Percentiles rank a stretch among this genome's conserved stretches.
Conservation (phyloP, 2,329 filamentous ascomycete genomes). For the Akanthomyces lecanii region DNA sequence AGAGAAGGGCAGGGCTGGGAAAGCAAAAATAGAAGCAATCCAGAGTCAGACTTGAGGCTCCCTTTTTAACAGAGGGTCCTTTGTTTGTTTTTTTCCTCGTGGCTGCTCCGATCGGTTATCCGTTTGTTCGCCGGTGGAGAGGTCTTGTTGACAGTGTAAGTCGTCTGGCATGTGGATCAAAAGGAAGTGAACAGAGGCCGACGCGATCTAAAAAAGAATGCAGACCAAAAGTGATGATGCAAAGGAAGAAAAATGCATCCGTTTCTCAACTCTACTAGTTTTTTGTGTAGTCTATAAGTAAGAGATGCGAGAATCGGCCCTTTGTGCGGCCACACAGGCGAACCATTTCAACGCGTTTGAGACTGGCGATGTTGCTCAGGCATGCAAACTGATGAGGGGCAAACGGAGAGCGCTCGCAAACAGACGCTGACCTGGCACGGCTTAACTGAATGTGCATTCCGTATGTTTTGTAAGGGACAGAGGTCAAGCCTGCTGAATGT, state of each 20-base stretch:
- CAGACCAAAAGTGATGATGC: neutral
- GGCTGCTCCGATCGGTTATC: neutral
- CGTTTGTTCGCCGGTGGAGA: neutral
- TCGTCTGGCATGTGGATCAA: slow-evolving; percentile 12
- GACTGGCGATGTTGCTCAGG: neutral
- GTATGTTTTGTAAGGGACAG: too few relatives aligned
- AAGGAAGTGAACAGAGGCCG: neutral
- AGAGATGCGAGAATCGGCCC: neutral
- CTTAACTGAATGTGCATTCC: too few relatives aligned
- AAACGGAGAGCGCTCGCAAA: neutral
- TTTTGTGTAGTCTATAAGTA: too few relatives aligned
- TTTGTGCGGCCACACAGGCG: neutral
- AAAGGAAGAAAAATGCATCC: neutral
- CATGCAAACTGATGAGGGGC: neutral
- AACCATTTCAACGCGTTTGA: slow-evolving; percentile 2
- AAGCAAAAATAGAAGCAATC: neutral
- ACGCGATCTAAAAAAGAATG: neutral
- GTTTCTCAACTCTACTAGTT: too few relatives aligned
- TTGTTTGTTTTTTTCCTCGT: neutral
- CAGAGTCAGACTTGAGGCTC: neutral
- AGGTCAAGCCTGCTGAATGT: too few relatives aligned
- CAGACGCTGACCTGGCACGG: too few relatives aligned
- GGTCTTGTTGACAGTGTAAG: slow-evolving; percentile 14
- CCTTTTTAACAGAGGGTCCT: neutral
- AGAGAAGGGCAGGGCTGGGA: neutral